phyloP scores from a whole-genome alignment of 2,329 filamentous ascomycete species.

The Fusarium hainanense region DNA sequence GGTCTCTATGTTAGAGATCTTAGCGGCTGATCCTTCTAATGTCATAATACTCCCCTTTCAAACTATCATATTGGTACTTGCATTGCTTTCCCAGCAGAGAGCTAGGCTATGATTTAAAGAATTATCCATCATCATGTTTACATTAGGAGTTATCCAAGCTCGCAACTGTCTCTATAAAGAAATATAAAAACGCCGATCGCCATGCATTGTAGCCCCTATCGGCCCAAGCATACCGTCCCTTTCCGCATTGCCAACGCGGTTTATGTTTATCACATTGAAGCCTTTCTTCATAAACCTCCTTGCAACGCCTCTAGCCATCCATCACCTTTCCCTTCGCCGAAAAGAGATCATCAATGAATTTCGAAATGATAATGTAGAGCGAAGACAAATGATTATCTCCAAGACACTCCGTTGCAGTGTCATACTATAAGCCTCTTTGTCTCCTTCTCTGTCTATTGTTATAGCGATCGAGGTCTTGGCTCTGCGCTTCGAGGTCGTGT shows the following conservation, averaged over 20 bases:
- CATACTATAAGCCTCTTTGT: conserved; percentile 16
- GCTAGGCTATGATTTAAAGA: background rate
- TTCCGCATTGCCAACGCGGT: background rate
- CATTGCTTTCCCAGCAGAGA: background rate
- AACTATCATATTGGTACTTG: background rate
- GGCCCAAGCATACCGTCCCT: background rate
- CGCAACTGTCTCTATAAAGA: background rate
- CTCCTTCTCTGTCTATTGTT: conserved; percentile 15
- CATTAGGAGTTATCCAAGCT: conserved; percentile 5
- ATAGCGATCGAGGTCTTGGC: conserved; percentile 41
- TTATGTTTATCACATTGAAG: background rate
- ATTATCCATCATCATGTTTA: conserved; percentile 13
- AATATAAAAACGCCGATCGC: conserved; percentile 4
- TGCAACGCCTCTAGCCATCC: conserved; percentile 8
- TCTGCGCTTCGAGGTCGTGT: conserved; percentile 49
- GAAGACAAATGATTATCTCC: background rate
- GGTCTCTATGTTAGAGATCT: background rate
- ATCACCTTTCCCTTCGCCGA: background rate
- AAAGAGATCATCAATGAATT: background rate
- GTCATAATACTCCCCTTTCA: background rate
- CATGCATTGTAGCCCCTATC: background rate
- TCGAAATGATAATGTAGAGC: background rate
- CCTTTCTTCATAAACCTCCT: background rate
- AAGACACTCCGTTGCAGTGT: background rate
- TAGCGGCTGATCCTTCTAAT: background rate